Base-by-base conservation (phyloP, 2,329 filamentous ascomycete species). In the Hypoxylon sp. region DNA sequence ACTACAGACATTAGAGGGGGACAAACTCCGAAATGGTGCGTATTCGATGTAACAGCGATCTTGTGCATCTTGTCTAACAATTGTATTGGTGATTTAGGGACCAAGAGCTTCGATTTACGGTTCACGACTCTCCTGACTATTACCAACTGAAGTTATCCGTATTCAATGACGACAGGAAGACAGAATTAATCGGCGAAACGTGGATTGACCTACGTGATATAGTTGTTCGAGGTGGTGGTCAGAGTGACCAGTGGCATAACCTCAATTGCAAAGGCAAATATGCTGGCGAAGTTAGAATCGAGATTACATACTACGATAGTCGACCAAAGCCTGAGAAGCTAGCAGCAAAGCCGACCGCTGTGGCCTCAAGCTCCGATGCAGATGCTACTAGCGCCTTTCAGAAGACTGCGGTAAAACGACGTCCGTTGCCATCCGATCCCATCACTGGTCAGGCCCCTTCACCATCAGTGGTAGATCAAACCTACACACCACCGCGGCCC, bases 131-230 rank as follows among this genome's bases (percentile, higher is more conserved):
- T 14, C 91, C 94, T 17, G 96, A 99, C 81, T 99, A 99, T 84
- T 94, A 94, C 81, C 93, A 94, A 78, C 87, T 99, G 63, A 99
- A 99, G 79, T 87, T 98, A 14, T 98, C 95, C 2, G 89, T 98
- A 5, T 99, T 99, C 83, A 98, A 97, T 78, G 96, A 99, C 76
- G 96, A 99, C 82, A 98, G 98, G 84, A 97, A 92, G 83, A 98
- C 95, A 0, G 96, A 99, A 73, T 81, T 99, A 71, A 98, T 99
- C 75, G 96, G 96, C 72, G 96, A 99, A 81, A 90, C 93, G 5
- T 98, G 93, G 91, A 88, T 98, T 65, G 92, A 93, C 76, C 85
- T 99, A 66, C 90, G 90, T 73, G 87, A 89, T 73, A 92, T 99
- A 74, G 88, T 99, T 70, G 86, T 94, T 19, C 85, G 90, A 1